Base-by-base conservation (phyloP, 768 basidiomycete genomes). In the Pisolithus sp. region DNA sequence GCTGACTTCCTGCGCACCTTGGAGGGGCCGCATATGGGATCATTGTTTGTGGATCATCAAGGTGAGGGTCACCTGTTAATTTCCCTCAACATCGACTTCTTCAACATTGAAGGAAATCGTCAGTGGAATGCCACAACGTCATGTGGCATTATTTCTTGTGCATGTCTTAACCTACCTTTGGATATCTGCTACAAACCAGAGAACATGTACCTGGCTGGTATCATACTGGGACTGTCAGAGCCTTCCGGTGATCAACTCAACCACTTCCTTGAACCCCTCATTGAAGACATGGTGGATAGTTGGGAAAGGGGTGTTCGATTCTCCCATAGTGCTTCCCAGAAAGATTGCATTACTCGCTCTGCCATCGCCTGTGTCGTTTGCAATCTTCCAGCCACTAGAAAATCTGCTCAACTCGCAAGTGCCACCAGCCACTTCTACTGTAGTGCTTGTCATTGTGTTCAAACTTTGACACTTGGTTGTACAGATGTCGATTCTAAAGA, bases 101-200 rank as follows among this genome's bases (percentile, higher is more conserved):
- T 73, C 61, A 72, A 73, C 48, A 66, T 68, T 0, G 52, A 57
- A 12, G 57, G 58, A 0, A 71, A 67, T 55, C 62, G 54, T 13
- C 9, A 48, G 1, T 52, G 57, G 1, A 67, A 69, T 4, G 67
- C 67, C 23, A 55, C 51, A 7, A 49, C 56, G 0, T 73, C 68
- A 1, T 52, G 46, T 1, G 48, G 57, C 2, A 55, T 59, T 1
- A 57, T 61, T 4, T 61, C 54, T 0, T 53, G 52, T 45, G 49
- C 57, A 1, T 62, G 54, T 12, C 34, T 60, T 1, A 75, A 75
- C 45, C 62, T 77, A 0, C 73, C n/a, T 96, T 97, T n/a, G n/a
- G n/a, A n/a, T n/a, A n/a, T n/a, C n/a, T n/a, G n/a, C n/a, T n/a
- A n/a, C n/a, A n/a, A n/a, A n/a, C n/a, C n/a, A n/a, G n/a, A n/a